Conservation (phyloP, 352 stramenopile genomes). For the Pythium periplocum region DNA sequence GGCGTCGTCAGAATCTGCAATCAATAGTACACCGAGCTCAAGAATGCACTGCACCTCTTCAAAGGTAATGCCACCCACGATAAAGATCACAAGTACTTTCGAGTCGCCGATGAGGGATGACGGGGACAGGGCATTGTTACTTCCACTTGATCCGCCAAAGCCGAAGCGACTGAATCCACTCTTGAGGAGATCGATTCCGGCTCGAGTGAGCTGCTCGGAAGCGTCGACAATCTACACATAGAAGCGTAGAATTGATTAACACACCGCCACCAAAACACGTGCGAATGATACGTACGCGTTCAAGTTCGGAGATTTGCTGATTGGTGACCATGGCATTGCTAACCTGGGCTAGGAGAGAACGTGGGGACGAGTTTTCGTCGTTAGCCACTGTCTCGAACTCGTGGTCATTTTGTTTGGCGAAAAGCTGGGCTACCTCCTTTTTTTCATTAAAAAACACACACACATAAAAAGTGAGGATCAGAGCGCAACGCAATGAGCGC, state of each 20-base stretch:
- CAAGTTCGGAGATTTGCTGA: slow-evolving; percentile 25
- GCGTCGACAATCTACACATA: slow-evolving; percentile 54
- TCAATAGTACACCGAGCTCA: slow-evolving; percentile 1
- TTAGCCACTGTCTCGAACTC: slow-evolving; percentile 3
- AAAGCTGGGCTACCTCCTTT: slow-evolving; percentile 25
- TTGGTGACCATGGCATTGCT: slow-evolving; percentile 27
- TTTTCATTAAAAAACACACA: slow-evolving; percentile 11
- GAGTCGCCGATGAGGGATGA: slow-evolving; percentile 32
- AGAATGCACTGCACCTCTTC: slow-evolving; percentile 38
- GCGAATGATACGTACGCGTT: slow-evolving; percentile 9
- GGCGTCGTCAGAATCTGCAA: background rate
- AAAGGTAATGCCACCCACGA: slow-evolving; percentile 75
- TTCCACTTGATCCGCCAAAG: slow-evolving; percentile 32
- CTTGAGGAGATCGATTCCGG: slow-evolving; percentile 74
- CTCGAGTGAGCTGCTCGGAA: slow-evolving; percentile 68
- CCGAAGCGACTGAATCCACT: slow-evolving; percentile 82
- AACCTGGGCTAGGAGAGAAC: slow-evolving; percentile 43
- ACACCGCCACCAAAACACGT: too few relatives aligned
- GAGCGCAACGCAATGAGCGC: background rate
- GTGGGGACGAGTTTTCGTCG: slow-evolving; percentile 8
- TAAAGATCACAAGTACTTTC: slow-evolving; percentile 55
- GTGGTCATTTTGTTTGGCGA: slow-evolving; percentile 27
- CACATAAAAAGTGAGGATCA: background rate
- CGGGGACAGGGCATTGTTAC: slow-evolving; percentile 1
- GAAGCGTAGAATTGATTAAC: too few relatives aligned